Evolutionary conservation across 345 rosid genomes (phyloP), one percentile per base, ranked within the genome.

Genomic region (Sisymbrium irio): DNA sequence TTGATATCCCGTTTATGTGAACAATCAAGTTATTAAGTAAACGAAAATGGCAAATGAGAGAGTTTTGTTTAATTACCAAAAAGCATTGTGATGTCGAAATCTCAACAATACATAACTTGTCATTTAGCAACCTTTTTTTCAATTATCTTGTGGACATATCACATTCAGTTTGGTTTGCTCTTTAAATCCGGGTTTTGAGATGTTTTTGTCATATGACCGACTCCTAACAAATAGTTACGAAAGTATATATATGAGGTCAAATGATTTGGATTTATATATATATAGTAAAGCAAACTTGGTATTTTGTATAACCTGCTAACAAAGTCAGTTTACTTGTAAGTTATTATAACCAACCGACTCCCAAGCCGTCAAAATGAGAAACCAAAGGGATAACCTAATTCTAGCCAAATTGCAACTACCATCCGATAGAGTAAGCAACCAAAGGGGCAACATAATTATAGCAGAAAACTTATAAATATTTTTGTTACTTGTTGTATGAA

Each of bases 31-130:
- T 61, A 22, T 59, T 36, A 59, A 14, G 19, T 71, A 36, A 71
- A 8, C 11, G 0, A 62, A 63, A 33, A 53, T 35, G 41, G 9
- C 51, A 65, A 46, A 25, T 17, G 44, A 40, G 64, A 55, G 28
- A 22, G 14, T 2, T 44, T 33, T 45, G 65, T 65, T 37, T 25
- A 45, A 25, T 56, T 19, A 74, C 1, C 58, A 55, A 64, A 7
- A 61, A 73, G 10, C 30, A 15, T 56, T 65, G 28, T 17, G 67
- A 74, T 63, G 70, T 57, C 35, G 66, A 74, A 39, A 47, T 65
- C 51, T 49, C 47, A 74, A 74, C 78, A 19, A 66, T 39, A 27
- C 19, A 74, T 19, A 47, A 35, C 5, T 27, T 20, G 47, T 73
- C 64, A 15, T n/a, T 35, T 17, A 53, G 9, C 9, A 17, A 19